Evolutionary conservation across 495 filamentous ascomycete genomes (phyloP), one percentile per base, ranked within the genome.

Genomic region (Penicillium ucsense): DNA sequence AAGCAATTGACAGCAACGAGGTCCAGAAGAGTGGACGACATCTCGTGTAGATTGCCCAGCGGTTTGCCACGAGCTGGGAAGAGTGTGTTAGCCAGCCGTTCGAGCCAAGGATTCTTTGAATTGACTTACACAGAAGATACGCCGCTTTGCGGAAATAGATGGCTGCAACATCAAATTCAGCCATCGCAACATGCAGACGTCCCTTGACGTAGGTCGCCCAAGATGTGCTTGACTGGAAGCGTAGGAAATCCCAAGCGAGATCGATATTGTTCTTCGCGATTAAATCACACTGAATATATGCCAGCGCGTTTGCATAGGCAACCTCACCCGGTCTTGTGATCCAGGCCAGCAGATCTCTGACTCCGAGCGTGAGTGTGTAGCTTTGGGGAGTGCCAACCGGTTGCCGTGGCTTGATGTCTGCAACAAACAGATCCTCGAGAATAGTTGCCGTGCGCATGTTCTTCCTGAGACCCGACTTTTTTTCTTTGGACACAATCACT

Each of bases 201-300:
- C 86, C 91, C 62, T 88, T 87, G 9, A 95, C 72, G 62, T 99
- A 99, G 1, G 78, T 83, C 4, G 86, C 79, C 80, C 92, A 97
- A 31, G 73, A 60, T 0, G 76, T 81, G 47, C 72, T 63, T 58
- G 79, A 58, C 66, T 81, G 68, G 60, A 87, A 92, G 6, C 77
- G 79, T 43, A 74, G 71, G 53, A 95, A 87, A 56, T 92, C 85
- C 46, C 78, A 70, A 8, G 88, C 88, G 4, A 90, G 72, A 53
- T 88, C 83, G 9, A 83, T 70, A 55, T 87, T 76, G 40, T 79
- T 75, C 48, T 80, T 77, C 47, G 80, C 81, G 30, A 90, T 74
- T 3, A 90, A 70, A 52, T 80, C 77, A 59, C 83, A 87, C 60
- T 88, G 84, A 27, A 86, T 81, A 43, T 70, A 68, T 10, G 74